Base-by-base conservation (phyloP, 108 stramenopile species). In the Cyclotella sp. region DNA sequence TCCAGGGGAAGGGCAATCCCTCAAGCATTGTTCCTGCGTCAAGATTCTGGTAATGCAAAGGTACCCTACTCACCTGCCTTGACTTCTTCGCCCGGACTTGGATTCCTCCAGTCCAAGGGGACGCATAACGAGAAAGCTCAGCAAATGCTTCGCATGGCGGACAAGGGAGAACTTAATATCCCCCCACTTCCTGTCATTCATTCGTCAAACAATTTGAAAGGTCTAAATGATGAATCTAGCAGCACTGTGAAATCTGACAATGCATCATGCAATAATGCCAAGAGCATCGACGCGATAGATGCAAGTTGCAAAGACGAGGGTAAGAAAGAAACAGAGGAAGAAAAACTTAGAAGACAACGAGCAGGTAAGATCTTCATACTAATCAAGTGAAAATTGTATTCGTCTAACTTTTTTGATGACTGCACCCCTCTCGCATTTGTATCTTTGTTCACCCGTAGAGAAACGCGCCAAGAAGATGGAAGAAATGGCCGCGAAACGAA, bases 391-490 rank as follows among this genome's bases (percentile, higher is more conserved):
- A 34, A 51, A 51, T 51, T 1, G 1, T 3, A 51, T 51, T 51
- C 8, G 49, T 19, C 8, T 1, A 7, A 7, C 8, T 19, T 3
- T 19, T 8, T 19, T 51, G 8, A 7, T 8, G 8, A 6, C 34
- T 51, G 49, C 49, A 51, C 19, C 8, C 19, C 3, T 51, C 19
- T 16, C 8, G 19, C 24, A 3, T 30, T 61, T 61, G 19, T 14
- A 14, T 14, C 13, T 1, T 39, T 14, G 0, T 39, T 14, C 29
- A 64, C 47, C 44, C 60, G 2, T 43, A 64, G 81, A 76, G 49
- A 70, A 52, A 51, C 75, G 81, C 12, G 81, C 81, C 22, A 76
- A 72, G 47, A 82, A 82, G 81, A 68, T 82, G 49, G 81, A 76
- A 66, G 81, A 62, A 41, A 82, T 82, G 64, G 70, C 75, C n/a